Percentiles rank a stretch among this genome's conserved stretches.
Evolutionary conservation across 1,139 yeast genomes (phyloP).

Genomic region (Suhomyces taliae): DNA sequence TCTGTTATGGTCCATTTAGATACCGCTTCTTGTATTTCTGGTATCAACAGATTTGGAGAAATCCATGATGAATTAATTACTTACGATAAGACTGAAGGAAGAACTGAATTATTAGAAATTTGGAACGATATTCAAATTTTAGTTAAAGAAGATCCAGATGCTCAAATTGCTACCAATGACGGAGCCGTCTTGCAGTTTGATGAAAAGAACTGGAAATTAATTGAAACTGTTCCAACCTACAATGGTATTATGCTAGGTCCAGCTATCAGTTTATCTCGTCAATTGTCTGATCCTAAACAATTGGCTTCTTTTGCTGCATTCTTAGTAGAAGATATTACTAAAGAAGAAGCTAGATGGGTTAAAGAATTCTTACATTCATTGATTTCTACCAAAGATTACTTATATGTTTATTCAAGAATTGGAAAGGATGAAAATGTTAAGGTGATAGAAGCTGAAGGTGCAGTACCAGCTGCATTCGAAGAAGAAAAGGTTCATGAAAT

Average conservation of each 20-base stretch:
- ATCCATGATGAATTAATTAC: slow-evolving; percentile 39
- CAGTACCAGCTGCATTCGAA: not conserved
- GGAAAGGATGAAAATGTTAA: slow-evolving; percentile 13
- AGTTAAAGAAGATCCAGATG: slow-evolving; percentile 44
- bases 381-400: slow-evolving; percentile 25
- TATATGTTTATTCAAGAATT: slow-evolving; percentile 32
- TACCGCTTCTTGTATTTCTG: slow-evolving; percentile 84
- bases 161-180: slow-evolving; percentile 7
- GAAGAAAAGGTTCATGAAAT: slow-evolving; percentile 8
- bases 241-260: slow-evolving; percentile 14
- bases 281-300: not conserved
- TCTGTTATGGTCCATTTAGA: slow-evolving; percentile 63
- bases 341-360: slow-evolving; percentile 18
- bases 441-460: not conserved
- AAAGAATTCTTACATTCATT: slow-evolving; percentile 21
- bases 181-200: slow-evolving; percentile 14
- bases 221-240: slow-evolving; percentile 23
- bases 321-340: slow-evolving; percentile 17
- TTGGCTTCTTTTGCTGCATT: not conserved
- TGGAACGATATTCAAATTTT: slow-evolving; percentile 64
- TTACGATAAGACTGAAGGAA: slow-evolving; percentile 76
- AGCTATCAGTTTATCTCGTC: not conserved
- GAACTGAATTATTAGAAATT: slow-evolving; percentile 28
- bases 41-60: slow-evolving; percentile 75
- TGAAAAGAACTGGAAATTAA: slow-evolving; percentile 27